Evolutionary conservation across 208 protist species (phyloP).

Genomic region (Trypanosoma boissoni): DNA sequence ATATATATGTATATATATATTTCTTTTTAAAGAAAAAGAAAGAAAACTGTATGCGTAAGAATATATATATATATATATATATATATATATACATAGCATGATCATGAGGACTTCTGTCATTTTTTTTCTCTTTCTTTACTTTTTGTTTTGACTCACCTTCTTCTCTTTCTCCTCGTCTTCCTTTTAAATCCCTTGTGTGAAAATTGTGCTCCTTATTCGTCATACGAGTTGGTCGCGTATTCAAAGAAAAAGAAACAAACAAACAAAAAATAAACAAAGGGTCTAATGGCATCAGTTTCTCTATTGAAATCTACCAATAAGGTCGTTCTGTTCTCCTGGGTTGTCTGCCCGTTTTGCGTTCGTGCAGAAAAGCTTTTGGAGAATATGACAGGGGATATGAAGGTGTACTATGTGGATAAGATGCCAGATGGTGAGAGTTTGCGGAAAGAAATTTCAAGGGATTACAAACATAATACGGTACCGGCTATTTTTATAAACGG

Average conservation of each 20-base stretch:
- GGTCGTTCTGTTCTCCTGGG: constrained; percentile 44
- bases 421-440: constrained; percentile 32
- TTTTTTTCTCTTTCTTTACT: background rate
- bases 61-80: constrained; percentile 10
- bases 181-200: too few species aligned
- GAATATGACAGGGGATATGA: constrained; percentile 24
- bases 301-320: constrained; percentile 14
- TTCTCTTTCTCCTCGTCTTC: too few species aligned
- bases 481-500: constrained; percentile 56
- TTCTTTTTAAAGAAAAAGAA: background rate
- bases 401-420: constrained; percentile 31
- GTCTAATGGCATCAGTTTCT: constrained; percentile 8
- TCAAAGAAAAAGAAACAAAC: background rate
- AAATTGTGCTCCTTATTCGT: too few species aligned
- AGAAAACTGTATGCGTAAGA: background rate
- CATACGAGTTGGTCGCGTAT: too few species aligned
- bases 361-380: constrained; percentile 28
- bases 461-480: constrained; percentile 44
- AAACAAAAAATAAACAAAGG: background rate
- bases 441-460: constrained; percentile 24
- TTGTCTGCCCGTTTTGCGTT: constrained; percentile 37
- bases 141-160: too few species aligned
- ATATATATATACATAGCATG: constrained; percentile 1
- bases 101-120: background rate
- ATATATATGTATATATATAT: background rate